Base-by-base conservation (phyloP, 345 rosid genomes). In the Hibiscus tridactylites region DNA sequence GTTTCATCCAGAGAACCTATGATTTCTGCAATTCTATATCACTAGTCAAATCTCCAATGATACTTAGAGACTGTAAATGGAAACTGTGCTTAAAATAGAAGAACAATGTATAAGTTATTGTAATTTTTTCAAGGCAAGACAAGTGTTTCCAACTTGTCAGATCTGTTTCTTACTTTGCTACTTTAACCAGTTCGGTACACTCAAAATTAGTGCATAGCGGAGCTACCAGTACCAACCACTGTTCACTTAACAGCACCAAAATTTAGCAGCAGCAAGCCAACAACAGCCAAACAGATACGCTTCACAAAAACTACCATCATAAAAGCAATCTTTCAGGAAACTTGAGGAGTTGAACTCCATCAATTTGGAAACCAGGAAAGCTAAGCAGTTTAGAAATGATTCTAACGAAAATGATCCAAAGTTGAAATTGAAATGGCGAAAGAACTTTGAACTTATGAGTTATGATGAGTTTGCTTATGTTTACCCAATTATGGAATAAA, bases 401-500 rank as follows among this genome's bases (percentile, higher is more conserved):
- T 59, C 39, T 29, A 15, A 37, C 4, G 7, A 63, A 60, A 39
- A 28, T 15, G 50, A 37, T 56, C 44, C 2, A 63, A 24, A 53
- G 16, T 3, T 49, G n/a, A 49, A 49, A 44, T 44, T 44, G 12
- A 10, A 10, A 44, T 3, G 13, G 47, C 12, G 47, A 44, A 44
- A 16, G 17, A 50, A 12, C 42, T 42, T 42, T 42, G 46, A 42
- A 42, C 46, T 42, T 42, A 2, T 42, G 46, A 54, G 56, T 52
- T 58, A 39, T 17, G 6, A 37, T 9, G 78, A 72, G 71, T 19
- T 53, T 0, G 16, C 15, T 3, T 47, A 47, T 19, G 9, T 83
- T 49, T 86, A 95, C 99, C 99, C 97, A 91, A 85, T 96, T 91
- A 79, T 96, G 97, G 67, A 96, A 96, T 72, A 92, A 81, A 8